These are phyloP conservation scores for Epichloe festucae DNA, from an alignment of 2,329 filamentous ascomycete genomes.

Conservation along the genomic window DNA sequence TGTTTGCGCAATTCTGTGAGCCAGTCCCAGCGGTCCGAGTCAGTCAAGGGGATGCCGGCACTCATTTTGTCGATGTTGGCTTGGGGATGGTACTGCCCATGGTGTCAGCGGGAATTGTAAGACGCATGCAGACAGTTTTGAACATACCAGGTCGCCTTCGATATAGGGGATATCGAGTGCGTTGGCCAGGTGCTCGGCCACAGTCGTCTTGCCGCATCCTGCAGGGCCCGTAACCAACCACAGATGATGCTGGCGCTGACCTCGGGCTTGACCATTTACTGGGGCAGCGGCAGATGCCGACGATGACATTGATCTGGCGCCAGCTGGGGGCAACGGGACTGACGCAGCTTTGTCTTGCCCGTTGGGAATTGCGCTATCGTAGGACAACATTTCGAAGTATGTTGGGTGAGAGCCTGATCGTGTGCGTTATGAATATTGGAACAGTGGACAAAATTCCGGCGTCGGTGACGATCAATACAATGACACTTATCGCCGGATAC, in stretches of 20 bases:
- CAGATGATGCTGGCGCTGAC: constrained; percentile 49
- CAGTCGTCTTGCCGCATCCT: constrained; percentile 67
- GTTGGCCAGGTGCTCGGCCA: constrained; percentile 52
- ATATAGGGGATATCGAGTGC: constrained; percentile 56
- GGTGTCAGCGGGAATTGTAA: not conserved
- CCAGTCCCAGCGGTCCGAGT: constrained; percentile 97
- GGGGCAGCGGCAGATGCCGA: constrained; percentile 18
- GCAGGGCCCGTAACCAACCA: constrained; percentile 72
- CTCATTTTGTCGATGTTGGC: constrained; percentile 89
- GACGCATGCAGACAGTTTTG: not conserved
- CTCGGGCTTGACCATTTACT: constrained; percentile 11
- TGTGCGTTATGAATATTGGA: too few relatives aligned
- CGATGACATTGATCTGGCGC: constrained; percentile 6
- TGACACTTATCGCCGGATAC: too few relatives aligned
- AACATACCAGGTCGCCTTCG: constrained; percentile 60
- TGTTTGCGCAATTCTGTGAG: constrained; percentile 64
- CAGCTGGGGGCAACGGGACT: not conserved
- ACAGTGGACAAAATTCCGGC: too few relatives aligned
- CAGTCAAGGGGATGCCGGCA: constrained; percentile 69
- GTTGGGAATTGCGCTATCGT: constrained; percentile 1
- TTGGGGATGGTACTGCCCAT: constrained; percentile 53
- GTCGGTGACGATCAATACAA: too few relatives aligned
- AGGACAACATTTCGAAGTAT: constrained; percentile 2
- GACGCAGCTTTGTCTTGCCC: constrained; percentile 1
- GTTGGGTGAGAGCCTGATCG: too few relatives aligned